phyloP scores from a whole-genome alignment of 768 basidiomycete species.

The Leucocoprinus birnbaumii region DNA sequence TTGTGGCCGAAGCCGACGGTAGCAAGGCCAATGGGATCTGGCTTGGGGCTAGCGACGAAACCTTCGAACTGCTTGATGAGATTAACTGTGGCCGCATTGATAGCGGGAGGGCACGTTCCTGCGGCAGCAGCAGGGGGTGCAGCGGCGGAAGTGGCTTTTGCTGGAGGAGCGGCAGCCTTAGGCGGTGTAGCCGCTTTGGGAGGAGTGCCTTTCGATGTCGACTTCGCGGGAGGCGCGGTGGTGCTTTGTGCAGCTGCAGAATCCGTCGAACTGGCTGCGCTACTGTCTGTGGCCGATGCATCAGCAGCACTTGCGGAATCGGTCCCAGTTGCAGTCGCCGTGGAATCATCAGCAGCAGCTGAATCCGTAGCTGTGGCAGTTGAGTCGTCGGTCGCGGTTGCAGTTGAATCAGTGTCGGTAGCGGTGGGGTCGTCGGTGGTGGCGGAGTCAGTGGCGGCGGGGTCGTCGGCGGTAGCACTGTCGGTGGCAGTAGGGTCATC shows the following conservation, averaged over 20 bases:
- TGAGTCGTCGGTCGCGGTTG: no score
- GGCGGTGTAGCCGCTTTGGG: no score
- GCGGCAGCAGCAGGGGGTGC: constrained; percentile 8
- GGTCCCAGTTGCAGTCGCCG: neutral
- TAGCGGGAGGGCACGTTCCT: constrained; percentile 19
- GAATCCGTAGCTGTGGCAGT: no score
- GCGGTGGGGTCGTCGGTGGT: no score
- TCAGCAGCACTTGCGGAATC: neutral
- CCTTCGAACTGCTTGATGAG: constrained; percentile 29
- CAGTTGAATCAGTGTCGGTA: no score
- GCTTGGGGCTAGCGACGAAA: constrained; percentile 26
- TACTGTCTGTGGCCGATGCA: neutral
- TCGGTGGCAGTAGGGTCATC: neutral
- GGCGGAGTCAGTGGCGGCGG: neutral
- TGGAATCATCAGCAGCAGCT: neutral
- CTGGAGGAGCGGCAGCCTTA: no score
- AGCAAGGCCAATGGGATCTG: constrained; percentile 30
- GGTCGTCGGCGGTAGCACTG: neutral
- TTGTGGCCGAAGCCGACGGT: constrained; percentile 34
- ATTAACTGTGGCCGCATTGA: constrained; percentile 25
- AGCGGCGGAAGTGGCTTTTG: neutral
- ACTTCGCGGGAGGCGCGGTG: no score
- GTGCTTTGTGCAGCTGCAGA: neutral
- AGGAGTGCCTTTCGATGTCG: no score
- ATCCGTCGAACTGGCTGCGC: neutral